Evolutionary conservation across 495 filamentous ascomycete species (phyloP).

Genomic region (Schizothecium vesticola): DNA sequence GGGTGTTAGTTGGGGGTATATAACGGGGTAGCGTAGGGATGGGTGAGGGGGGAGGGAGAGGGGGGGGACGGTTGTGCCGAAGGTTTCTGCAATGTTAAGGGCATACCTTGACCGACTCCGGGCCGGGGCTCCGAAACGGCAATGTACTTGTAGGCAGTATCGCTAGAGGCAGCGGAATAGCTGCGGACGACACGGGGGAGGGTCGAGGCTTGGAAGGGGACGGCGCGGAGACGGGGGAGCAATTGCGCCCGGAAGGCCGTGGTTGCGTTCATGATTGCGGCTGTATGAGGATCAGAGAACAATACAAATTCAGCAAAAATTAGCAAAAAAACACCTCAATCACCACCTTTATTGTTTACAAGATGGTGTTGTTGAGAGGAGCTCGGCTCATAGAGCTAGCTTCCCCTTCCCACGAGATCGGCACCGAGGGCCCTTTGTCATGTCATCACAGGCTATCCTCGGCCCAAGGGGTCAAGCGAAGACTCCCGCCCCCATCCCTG

Average conservation of each 20-base stretch:
- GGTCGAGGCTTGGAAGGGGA: slow-evolving; percentile 24
- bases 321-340: neutral
- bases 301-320: neutral
- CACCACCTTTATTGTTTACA: neutral
- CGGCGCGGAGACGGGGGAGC: slow-evolving; percentile 48
- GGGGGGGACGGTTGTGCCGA: neutral
- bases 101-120: slow-evolving; percentile 81
- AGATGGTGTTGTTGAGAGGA: neutral
- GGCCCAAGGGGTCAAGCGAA: slow-evolving; percentile 12
- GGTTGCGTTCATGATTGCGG: slow-evolving; percentile 13
- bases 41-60: neutral
- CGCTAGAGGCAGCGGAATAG: slow-evolving; percentile 51
- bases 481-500: neutral
- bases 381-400: slow-evolving; percentile 2
- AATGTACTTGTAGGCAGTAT: slow-evolving; percentile 67
- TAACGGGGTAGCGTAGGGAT: neutral
- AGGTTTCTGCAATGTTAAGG: no score
- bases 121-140: slow-evolving; percentile 75
- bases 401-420: neutral
- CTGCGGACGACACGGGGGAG: slow-evolving; percentile 46
- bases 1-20: neutral
- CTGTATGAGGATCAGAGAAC: neutral
- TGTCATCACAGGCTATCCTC: slow-evolving; percentile 26
- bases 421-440: neutral
- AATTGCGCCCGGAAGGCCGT: slow-evolving; percentile 49